Percentiles rank a stretch among this genome's conserved stretches.
Conservation (phyloP, 352 stramenopile species). For the Globisporangium ultimum region DNA sequence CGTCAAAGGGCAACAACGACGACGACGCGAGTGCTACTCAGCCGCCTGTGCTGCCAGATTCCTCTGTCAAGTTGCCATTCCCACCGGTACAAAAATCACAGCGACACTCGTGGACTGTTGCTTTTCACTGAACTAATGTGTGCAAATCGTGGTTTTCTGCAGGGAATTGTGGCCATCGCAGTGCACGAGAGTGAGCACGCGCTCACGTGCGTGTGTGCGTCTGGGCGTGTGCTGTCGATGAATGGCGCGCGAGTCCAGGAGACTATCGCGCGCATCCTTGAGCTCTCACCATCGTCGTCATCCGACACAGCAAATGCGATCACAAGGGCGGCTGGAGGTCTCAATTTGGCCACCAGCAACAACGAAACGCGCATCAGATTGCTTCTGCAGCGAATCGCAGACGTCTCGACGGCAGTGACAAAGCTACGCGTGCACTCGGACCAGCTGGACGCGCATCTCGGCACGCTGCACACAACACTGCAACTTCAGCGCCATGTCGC, state of each 20-base stretch:
- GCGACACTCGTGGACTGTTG: no score
- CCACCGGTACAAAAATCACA: conserved; percentile 15
- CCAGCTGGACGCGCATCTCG: conserved; percentile 34
- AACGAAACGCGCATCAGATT: conserved; percentile 26
- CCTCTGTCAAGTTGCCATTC: conserved; percentile 28
- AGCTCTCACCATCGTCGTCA: not conserved
- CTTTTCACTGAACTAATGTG: not conserved
- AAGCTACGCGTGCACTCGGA: conserved; percentile 27
- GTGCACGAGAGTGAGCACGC: conserved; percentile 12
- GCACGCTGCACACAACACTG: conserved; percentile 38
- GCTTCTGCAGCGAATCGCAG: conserved; percentile 33
- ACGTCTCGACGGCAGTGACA: conserved; percentile 29
- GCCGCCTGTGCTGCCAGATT: not conserved
- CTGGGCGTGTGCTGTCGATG: conserved; percentile 30
- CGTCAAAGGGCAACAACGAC: not conserved
- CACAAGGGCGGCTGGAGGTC: no score
- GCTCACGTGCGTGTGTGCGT: conserved; percentile 33
- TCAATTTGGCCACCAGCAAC: no score
- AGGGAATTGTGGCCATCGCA: conserved; percentile 32
- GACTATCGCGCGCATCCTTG: conserved; percentile 21
- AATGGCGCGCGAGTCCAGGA: conserved; percentile 11
- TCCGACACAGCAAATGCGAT: not conserved
- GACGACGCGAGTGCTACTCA: not conserved
- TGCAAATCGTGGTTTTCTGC: not conserved
- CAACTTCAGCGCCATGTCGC: conserved; percentile 28